A percentile compares a stretch with the other conserved stretches of the same genome.
Conservation (phyloP, 2,329 filamentous ascomycete species). For the Xylaria sp. region DNA sequence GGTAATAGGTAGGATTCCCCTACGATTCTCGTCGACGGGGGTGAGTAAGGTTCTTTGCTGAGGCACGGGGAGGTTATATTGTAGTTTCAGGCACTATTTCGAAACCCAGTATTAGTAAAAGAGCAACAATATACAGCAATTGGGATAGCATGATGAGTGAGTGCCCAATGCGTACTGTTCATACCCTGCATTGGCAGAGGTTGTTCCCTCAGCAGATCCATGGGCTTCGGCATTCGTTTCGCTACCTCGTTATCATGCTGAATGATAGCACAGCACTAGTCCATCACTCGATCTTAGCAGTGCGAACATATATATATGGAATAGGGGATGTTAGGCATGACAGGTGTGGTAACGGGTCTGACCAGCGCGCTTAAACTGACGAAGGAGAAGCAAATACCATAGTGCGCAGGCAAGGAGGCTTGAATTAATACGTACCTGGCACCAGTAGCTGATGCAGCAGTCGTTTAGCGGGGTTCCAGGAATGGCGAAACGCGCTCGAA, state of each 20-base stretch:
- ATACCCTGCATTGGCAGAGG: conserved; percentile 28
- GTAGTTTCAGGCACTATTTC: conserved; percentile 23
- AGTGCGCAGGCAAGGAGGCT: background rate
- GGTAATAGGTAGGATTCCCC: background rate
- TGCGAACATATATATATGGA: too few species aligned
- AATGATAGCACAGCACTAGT: conserved; percentile 63
- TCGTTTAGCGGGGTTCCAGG: conserved; percentile 61
- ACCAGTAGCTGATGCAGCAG: conserved; percentile 66
- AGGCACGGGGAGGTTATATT: background rate
- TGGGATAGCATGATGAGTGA: too few species aligned
- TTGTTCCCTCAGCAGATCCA: conserved; percentile 29
- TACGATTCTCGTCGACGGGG: background rate
- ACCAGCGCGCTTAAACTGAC: too few species aligned
- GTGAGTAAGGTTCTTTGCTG: background rate
- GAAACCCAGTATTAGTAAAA: background rate
- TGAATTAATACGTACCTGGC: conserved; percentile 47
- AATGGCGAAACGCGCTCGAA: conserved; percentile 65
- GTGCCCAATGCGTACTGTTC: conserved; percentile 18
- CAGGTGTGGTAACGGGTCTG: too few species aligned
- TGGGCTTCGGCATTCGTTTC: conserved; percentile 45
- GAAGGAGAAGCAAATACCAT: too few species aligned
- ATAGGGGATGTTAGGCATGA: too few species aligned
- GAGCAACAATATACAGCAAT: background rate
- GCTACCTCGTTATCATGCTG: conserved; percentile 69
- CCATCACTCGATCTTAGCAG: conserved; percentile 4